Evolutionary conservation across 768 basidiomycete genomes (phyloP).

Genomic region (Sporobolomyces phaffii): DNA sequence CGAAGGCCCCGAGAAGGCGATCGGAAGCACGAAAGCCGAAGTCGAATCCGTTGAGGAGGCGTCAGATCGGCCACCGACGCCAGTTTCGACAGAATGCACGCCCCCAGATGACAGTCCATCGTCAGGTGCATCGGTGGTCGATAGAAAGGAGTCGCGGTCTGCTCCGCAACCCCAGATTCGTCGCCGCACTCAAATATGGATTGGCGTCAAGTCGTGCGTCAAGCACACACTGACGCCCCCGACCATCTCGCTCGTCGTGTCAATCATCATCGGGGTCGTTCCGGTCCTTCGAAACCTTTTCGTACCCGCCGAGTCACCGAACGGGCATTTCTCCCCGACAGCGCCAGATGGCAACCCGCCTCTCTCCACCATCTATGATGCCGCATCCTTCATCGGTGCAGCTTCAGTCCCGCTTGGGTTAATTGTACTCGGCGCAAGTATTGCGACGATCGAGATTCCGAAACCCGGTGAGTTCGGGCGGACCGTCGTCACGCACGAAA

Average conservation of each 20-base stretch:
- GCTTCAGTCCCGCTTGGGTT: conserved; percentile 63
- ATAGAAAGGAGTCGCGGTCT: too few relatives aligned
- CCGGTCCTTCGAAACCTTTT: conserved; percentile 61
- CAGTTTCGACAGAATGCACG: background rate
- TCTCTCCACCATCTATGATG: conserved; percentile 57
- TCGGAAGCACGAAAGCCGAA: too few relatives aligned
- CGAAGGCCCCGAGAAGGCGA: background rate
- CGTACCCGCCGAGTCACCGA: conserved; percentile 50
- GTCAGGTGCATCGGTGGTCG: too few relatives aligned
- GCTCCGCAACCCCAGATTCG: too few relatives aligned
- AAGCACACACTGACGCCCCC: conserved; percentile 47
- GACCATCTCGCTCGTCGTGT: conserved; percentile 55
- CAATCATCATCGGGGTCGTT: conserved; percentile 58
- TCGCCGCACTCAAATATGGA: too few relatives aligned
- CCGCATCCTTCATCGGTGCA: conserved; percentile 57
- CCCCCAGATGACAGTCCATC: too few relatives aligned
- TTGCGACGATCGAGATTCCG: conserved; percentile 59
- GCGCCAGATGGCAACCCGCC: conserved; percentile 66
- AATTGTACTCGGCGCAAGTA: conserved; percentile 58
- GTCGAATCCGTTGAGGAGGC: too few relatives aligned
- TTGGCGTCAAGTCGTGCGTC: background rate
- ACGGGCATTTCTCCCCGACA: conserved; percentile 47
- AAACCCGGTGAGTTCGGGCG: conserved; percentile 37
- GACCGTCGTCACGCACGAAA: too few relatives aligned
- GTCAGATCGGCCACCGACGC: too few relatives aligned